Conservation (phyloP, 2,329 filamentous ascomycete genomes). For the Diaporthe destruens region DNA sequence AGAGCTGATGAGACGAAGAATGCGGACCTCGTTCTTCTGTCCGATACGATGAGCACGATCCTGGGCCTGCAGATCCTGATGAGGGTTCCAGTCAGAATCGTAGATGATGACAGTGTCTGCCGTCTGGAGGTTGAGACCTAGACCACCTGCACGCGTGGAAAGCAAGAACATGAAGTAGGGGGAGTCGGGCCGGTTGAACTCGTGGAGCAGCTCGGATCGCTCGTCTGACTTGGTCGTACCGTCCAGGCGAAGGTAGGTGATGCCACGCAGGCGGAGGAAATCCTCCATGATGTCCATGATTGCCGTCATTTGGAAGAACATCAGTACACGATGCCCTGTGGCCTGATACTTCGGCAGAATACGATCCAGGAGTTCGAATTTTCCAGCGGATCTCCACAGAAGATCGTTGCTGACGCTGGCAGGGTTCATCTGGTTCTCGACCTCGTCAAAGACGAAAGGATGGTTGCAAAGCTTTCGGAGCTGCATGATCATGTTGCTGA, state of each 20-base stretch:
- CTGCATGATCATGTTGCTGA: slow-evolving; percentile 99
- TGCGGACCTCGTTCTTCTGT: slow-evolving; percentile 99
- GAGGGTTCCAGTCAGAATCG: slow-evolving; percentile 99
- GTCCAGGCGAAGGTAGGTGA: slow-evolving; percentile 91
- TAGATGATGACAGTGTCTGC: slow-evolving; percentile 99
- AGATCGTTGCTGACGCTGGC: slow-evolving; percentile 88
- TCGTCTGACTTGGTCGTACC: slow-evolving; percentile 98
- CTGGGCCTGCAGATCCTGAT: slow-evolving; percentile 98
- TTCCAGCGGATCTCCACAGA: slow-evolving; percentile 94
- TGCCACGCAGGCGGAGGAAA: slow-evolving; percentile 85
- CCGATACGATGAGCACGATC: slow-evolving; percentile 99
- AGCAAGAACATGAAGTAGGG: slow-evolving; percentile 98
- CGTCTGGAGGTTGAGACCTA: slow-evolving; percentile 96
- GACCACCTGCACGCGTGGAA: slow-evolving; percentile 97
- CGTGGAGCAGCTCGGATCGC: slow-evolving; percentile 87
- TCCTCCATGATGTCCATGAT: slow-evolving; percentile 99
- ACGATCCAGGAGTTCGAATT: slow-evolving; percentile 95
- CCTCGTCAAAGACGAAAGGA: slow-evolving; percentile 97
- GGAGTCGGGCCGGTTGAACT: slow-evolving; percentile 91
- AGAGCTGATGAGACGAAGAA: slow-evolving; percentile 93
- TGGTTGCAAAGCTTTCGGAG: slow-evolving; percentile 98
- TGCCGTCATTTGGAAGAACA: slow-evolving; percentile 99
- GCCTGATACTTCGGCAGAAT: slow-evolving; percentile 93
- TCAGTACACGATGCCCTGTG: slow-evolving; percentile 93
- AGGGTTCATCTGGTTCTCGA: slow-evolving; percentile 98